Percentiles rank a stretch among this genome's conserved stretches.
Evolutionary conservation across 1,284 basidiomycete genomes (phyloP).

Genomic region (Caloboletus firmus): DNA sequence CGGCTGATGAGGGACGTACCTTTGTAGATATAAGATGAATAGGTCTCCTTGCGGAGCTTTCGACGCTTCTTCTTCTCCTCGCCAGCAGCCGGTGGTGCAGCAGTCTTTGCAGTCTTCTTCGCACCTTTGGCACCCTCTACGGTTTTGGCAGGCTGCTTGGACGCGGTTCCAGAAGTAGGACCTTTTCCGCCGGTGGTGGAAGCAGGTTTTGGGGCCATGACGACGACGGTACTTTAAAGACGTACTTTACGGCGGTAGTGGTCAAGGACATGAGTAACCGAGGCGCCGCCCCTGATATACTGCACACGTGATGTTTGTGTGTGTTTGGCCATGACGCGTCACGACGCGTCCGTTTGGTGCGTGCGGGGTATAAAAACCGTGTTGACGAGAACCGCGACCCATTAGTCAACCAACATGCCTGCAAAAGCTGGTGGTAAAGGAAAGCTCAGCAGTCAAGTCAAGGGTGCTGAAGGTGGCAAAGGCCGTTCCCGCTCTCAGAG

Average conservation of each 20-base stretch:
- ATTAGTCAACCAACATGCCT: slow-evolving; percentile 27
- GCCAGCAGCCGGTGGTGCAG: slow-evolving; percentile 54
- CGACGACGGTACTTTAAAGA: neutral
- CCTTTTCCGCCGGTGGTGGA: slow-evolving; percentile 77
- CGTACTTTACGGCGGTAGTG: slow-evolving; percentile 1
- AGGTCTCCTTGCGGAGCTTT: slow-evolving; percentile 87
- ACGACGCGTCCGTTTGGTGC: slow-evolving; percentile 43
- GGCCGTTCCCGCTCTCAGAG: slow-evolving; percentile 77
- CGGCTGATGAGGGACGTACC: slow-evolving; percentile 41
- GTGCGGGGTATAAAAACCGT: slow-evolving; percentile 39
- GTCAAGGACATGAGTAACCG: slow-evolving; percentile 25
- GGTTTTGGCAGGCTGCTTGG: slow-evolving; percentile 77
- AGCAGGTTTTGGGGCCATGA: slow-evolving; percentile 78
- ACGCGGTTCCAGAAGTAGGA: slow-evolving; percentile 71
- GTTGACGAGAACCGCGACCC: slow-evolving; percentile 1
- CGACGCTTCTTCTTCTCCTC: slow-evolving; percentile 86
- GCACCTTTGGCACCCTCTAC: slow-evolving; percentile 72
- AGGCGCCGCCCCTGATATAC: slow-evolving; percentile 40
- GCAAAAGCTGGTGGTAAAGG: slow-evolving; percentile 46
- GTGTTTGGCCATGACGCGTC: slow-evolving; percentile 39
- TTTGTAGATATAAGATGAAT: slow-evolving; percentile 94
- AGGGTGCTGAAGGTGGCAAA: slow-evolving; percentile 46
- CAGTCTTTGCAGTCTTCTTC: slow-evolving; percentile 80
- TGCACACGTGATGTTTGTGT: slow-evolving; percentile 40
- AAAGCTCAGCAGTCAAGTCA: slow-evolving; percentile 54